Percentiles rank a stretch among this genome's conserved stretches.
Evolutionary conservation across 331 rosid species (phyloP).

Genomic region (Dryas integrifolia): DNA sequence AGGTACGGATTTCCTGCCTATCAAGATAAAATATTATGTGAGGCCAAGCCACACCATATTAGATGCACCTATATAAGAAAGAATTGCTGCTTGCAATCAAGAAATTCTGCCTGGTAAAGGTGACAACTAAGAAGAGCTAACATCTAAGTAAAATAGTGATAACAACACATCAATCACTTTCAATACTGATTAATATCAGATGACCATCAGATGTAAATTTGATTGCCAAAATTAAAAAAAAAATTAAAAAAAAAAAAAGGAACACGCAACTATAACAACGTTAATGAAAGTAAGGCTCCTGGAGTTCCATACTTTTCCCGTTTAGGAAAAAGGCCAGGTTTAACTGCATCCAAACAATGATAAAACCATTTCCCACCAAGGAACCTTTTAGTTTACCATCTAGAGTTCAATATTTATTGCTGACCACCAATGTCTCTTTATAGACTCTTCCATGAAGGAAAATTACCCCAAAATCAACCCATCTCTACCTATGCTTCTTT

Average conservation of each 20-base stretch:
- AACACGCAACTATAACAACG: neutral
- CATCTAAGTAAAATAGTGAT: neutral
- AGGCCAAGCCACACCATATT: neutral
- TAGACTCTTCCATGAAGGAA: neutral
- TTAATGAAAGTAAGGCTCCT: neutral
- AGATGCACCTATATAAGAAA: neutral
- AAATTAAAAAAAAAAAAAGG: neutral
- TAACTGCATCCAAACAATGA: neutral
- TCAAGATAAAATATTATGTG: constrained; percentile 20
- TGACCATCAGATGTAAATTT: neutral
- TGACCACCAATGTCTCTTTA: neutral
- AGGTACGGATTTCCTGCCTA: constrained; percentile 35
- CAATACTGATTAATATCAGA: neutral
- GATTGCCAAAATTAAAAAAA: neutral
- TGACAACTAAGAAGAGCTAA: neutral
- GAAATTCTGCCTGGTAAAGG: neutral
- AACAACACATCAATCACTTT: neutral
- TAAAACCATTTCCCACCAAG: neutral
- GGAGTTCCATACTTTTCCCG: neutral
- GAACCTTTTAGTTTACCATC: neutral
- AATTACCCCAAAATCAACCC: neutral
- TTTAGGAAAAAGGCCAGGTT: neutral
- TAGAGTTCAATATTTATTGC: neutral
- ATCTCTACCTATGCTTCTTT: neutral
- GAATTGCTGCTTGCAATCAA: neutral